Evolutionary conservation across 148 eudicot species (phyloP).

Genomic region (Camellia japonica): DNA sequence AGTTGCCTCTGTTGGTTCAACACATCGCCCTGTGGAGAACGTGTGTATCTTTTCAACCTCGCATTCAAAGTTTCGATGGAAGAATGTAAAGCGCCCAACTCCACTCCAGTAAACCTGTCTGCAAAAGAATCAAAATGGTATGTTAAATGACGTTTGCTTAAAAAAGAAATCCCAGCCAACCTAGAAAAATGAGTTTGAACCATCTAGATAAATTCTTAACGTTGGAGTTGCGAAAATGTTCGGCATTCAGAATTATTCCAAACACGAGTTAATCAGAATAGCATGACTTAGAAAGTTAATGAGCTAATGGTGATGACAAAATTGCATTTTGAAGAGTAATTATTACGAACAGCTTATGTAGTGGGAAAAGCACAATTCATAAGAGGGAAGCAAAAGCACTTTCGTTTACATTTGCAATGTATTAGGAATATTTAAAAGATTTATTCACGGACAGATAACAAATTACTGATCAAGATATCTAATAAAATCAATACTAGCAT

Average conservation of each 20-base stretch:
- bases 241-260: not conserved
- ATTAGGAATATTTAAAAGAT: not conserved
- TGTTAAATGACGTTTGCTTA: not conserved
- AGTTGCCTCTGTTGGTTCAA: conserved; percentile 33
- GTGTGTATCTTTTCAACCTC: conserved; percentile 58
- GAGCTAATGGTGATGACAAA: not conserved
- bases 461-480: not conserved
- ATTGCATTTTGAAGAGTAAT: not conserved
- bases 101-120: conserved; percentile 71
- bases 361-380: not conserved
- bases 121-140: conserved; percentile 23
- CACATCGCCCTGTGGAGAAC: conserved; percentile 37
- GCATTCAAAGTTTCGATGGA: conserved; percentile 72
- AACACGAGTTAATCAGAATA: not conserved
- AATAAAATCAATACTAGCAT: not conserved
- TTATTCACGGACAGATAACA: not conserved
- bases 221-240: not conserved
- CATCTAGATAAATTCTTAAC: not conserved
- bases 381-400: not conserved
- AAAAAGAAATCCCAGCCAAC: not conserved
- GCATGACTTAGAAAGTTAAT: not conserved
- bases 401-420: not conserved
- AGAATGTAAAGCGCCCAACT: conserved; percentile 81
- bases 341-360: not conserved
- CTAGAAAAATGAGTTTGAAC: conserved; percentile 8